These are phyloP conservation scores for Fusarium sororula DNA, from an alignment of 2,329 filamentous ascomycete species.

Conservation along the genomic window DNA sequence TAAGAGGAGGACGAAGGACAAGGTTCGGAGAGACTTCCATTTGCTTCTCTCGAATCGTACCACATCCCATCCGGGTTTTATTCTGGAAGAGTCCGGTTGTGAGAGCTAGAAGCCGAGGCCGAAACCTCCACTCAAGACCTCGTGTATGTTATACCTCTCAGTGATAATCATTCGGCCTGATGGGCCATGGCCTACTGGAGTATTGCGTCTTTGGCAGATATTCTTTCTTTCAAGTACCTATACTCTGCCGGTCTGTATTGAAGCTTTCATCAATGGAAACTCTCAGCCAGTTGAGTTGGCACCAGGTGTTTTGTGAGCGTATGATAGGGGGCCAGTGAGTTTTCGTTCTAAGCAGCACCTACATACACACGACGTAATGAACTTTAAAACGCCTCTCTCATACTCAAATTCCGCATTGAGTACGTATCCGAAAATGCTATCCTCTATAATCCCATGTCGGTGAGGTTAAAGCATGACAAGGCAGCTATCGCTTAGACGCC, in stretches of 20 bases:
- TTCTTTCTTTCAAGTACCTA: neutral
- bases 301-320: neutral
- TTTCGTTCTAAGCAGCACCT: neutral
- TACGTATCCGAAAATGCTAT: neutral
- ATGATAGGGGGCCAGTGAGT: neutral
- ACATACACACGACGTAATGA: neutral
- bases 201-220: neutral
- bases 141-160: neutral
- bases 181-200: neutral
- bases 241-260: neutral
- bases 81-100: constrained; percentile 5
- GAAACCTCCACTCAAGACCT: constrained; percentile 15
- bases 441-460: neutral
- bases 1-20: neutral
- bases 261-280: neutral
- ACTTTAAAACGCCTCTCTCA: neutral
- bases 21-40: constrained; percentile 17
- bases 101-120: neutral
- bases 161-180: neutral
- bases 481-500: neutral
- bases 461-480: neutral
- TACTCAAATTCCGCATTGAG: neutral
- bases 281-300: neutral
- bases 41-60: constrained; percentile 25
- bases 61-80: constrained; percentile 6